Base-by-base conservation (phyloP, 768 basidiomycete species). In the Leucosporidium yakuticum region DNA sequence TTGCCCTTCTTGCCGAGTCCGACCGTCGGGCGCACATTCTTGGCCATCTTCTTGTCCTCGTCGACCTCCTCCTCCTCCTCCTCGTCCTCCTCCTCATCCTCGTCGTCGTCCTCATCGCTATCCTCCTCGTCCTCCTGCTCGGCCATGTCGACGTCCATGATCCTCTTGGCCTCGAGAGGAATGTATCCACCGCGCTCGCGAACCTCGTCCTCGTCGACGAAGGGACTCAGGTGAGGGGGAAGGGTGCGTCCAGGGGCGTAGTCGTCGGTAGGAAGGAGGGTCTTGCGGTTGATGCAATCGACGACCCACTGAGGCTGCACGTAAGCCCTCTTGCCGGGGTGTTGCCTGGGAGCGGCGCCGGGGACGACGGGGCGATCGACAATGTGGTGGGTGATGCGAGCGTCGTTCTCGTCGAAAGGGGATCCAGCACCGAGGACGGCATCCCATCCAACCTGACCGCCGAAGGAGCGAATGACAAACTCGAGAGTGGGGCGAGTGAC, bases 301-400 rank as follows among this genome's bases (percentile, higher is more conserved):
- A 91, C 90, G 39, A 96, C 84, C 96, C 96, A 98, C 79, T 98
- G 95, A 17, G 96, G 96, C 79, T 98, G 96, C 23, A 98, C 84
- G 78, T 89, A 91, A 76, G 90, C 91, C 75, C 92, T 84, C 77
- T 85, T 85, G 54, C 83, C 79, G 9, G 71, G 71, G 70, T 69
- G 79, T 64, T 63, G 63, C 31, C 31, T 32, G 27, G 74, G 61
- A n/a, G 76, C 73, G 3, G 74, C 69, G 27, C 64, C 65, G 20
- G 71, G 65, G 17, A 77, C 76, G 44, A 85, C 70, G 2, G 96
- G 95, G 54, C 96, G 84, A 78, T 99, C 96, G 74, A 96, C 88
- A 74, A 99, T 86, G 69, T 98, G 87, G 79, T 98, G 96, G 2
- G 96, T 98, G 74, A 99, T 93, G 19, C 84, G 84, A 51, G 86